Evolutionary conservation across 495 filamentous ascomycete genomes (phyloP).

Genomic region (Pseudevernia furfuracea): DNA sequence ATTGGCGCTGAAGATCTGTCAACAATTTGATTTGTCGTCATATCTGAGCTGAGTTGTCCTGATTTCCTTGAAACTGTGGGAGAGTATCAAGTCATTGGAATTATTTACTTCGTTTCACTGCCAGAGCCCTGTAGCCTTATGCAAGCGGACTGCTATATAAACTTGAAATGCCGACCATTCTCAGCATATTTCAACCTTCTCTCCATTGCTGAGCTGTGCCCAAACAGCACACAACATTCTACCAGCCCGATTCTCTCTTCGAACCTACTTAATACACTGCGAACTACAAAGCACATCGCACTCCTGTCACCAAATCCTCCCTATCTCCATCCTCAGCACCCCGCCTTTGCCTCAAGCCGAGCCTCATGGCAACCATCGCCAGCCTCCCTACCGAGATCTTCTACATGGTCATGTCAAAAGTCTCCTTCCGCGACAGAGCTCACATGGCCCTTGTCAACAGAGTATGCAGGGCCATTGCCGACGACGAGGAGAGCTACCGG

Average conservation of each 20-base stretch:
- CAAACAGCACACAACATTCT: neutral
- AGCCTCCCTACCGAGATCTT: neutral
- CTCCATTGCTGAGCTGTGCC: neutral
- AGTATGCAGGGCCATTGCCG: neutral
- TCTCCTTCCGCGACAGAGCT: neutral
- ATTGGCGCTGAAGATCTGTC: neutral
- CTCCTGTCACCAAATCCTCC: neutral
- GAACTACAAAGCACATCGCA: neutral
- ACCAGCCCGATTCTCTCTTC: neutral
- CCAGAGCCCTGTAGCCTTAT: neutral
- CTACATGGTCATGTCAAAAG: neutral
- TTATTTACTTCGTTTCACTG: neutral
- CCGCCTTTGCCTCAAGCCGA: neutral
- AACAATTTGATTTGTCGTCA: neutral
- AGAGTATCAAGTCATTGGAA: too few species aligned
- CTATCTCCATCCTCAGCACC: neutral
- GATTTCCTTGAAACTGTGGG: too few species aligned
- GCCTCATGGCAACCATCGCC: neutral
- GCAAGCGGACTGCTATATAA: neutral
- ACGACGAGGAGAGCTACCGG: neutral
- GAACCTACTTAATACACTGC: neutral
- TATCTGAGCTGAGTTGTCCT: neutral
- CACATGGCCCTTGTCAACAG: neutral
- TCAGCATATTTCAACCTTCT: neutral
- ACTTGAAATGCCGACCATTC: neutral